phyloP scores from a whole-genome alignment of 345 rosid species.

The Arabis alpina region DNA sequence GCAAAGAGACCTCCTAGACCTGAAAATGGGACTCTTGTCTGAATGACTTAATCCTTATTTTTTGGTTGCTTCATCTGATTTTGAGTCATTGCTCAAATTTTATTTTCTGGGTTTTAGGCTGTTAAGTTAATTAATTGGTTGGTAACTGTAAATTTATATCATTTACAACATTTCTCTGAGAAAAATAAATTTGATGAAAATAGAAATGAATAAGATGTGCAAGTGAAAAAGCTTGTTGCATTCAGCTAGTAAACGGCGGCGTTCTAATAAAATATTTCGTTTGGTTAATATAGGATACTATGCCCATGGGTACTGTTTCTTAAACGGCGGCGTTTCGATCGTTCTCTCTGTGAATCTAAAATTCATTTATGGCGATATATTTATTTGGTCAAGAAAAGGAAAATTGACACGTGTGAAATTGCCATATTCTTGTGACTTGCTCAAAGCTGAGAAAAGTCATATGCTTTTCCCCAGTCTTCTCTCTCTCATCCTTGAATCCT shows the following conservation, averaged over 20 bases:
- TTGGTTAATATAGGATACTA: no score
- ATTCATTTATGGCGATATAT: constrained; percentile 10
- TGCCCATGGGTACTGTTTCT: neutral
- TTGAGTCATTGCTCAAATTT: constrained; percentile 16
- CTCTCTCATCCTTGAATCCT: constrained; percentile 32
- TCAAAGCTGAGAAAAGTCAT: constrained; percentile 42
- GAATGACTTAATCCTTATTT: no score
- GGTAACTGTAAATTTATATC: constrained; percentile 47
- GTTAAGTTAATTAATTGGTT: constrained; percentile 38
- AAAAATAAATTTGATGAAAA: constrained; percentile 2
- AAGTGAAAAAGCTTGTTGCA: neutral
- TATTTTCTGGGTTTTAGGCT: constrained; percentile 2
- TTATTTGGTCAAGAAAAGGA: constrained; percentile 1
- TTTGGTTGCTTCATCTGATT: constrained; percentile 8
- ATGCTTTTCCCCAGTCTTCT: constrained; percentile 25
- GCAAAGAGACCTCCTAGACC: constrained; percentile 76
- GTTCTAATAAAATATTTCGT: neutral
- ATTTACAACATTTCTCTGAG: constrained; percentile 21
- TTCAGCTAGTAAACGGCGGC: neutral
- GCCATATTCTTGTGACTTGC: constrained; percentile 43
- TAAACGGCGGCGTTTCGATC: neutral
- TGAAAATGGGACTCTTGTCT: constrained; percentile 62
- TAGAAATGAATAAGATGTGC: constrained; percentile 24
- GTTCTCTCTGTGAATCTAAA: neutral
- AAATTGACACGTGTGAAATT: constrained; percentile 35